phyloP scores from a whole-genome alignment of 139 green algal genomes.

The Coelastrella sp. region DNA sequence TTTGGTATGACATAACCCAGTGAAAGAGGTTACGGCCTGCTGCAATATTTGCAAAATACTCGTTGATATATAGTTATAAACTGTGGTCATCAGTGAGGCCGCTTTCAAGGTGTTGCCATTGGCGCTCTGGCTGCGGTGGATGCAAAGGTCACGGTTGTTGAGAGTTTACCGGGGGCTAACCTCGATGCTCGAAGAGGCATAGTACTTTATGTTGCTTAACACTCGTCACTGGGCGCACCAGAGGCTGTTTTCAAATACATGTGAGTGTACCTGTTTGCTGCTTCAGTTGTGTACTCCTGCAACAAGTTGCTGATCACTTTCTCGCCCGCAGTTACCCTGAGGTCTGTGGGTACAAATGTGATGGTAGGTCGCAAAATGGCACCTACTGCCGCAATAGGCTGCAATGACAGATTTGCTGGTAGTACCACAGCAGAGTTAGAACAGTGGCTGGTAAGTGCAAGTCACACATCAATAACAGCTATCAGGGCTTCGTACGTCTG shows the following conservation, averaged over 20 bases:
- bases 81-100: too few relatives aligned
- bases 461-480: not conserved
- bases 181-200: not conserved
- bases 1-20: not conserved
- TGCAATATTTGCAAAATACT: too few relatives aligned
- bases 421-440: constrained; percentile 10
- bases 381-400: not conserved
- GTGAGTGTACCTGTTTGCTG: not conserved
- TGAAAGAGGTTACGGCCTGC: too few relatives aligned
- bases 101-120: too few relatives aligned
- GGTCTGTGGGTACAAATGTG: not conserved
- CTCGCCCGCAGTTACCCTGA: not conserved
- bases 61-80: too few relatives aligned
- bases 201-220: not conserved
- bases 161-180: not conserved
- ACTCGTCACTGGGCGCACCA: not conserved
- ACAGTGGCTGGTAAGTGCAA: constrained; percentile 23
- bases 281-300: too few relatives aligned
- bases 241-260: not conserved
- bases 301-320: not conserved
- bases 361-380: not conserved
- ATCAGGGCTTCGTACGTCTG: too few relatives aligned
- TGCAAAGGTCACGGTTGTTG: not conserved
- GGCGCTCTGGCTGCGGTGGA: not conserved
- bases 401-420: constrained; percentile 18